Conservation (phyloP, 441 rosid species). For the Populus trichocarpa region DNA sequence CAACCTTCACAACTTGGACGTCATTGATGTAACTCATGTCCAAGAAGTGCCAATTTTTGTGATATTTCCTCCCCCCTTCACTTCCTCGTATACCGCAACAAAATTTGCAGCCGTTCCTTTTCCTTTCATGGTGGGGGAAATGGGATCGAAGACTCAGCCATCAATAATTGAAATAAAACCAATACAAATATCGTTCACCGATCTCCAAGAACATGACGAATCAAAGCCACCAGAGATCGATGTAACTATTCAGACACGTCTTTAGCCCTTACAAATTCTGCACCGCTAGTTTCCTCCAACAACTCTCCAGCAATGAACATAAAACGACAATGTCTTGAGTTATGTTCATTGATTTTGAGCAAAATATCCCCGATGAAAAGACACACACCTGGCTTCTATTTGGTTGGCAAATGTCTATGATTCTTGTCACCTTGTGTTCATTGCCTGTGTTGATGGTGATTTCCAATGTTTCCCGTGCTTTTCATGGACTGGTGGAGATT, state of each 20-base stretch:
- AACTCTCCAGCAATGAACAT: not conserved
- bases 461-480: not conserved
- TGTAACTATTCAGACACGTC: not conserved
- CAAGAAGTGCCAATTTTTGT: not conserved
- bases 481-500: slow-evolving; percentile 1
- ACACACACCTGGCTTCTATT: not conserved
- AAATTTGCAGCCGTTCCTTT: slow-evolving; percentile 1
- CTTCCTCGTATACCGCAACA: not conserved
- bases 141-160: not conserved
- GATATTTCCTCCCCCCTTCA: slow-evolving; percentile 7
- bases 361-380: slow-evolving; percentile 4
- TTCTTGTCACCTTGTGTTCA: not conserved
- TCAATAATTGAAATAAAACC: slow-evolving; percentile 9
- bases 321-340: not conserved
- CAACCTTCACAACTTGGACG: not conserved
- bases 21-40: not conserved
- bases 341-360: not conserved
- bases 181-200: not conserved
- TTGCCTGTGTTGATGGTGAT: not conserved
- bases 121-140: not conserved
- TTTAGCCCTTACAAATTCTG: not conserved
- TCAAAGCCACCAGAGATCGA: not conserved
- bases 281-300: slow-evolving; percentile 3
- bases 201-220: not conserved
- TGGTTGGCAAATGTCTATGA: not conserved